Conservation (phyloP, 2,329 filamentous ascomycete genomes). For the Cordyceps farinosa region DNA sequence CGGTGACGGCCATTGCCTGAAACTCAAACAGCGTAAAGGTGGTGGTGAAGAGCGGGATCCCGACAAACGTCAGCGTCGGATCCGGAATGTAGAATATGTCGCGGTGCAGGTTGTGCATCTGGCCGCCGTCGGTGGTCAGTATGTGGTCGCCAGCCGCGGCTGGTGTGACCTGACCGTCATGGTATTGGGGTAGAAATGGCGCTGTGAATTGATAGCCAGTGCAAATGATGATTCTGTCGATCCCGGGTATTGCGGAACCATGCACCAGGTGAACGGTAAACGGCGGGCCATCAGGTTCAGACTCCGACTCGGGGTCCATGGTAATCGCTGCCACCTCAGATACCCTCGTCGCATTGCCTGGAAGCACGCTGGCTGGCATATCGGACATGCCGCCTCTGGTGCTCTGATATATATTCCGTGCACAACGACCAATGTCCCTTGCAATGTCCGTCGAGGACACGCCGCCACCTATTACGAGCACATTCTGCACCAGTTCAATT, state of each 20-base stretch:
- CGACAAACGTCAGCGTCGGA: conserved; percentile 60
- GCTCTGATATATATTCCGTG: conserved; percentile 44
- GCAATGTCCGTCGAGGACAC: conserved; percentile 43
- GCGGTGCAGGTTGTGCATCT: conserved; percentile 64
- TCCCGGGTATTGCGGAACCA: conserved; percentile 29
- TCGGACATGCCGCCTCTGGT: conserved; percentile 58
- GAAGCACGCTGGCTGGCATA: conserved; percentile 51
- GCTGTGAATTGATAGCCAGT: conserved; percentile 49
- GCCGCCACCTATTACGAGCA: conserved; percentile 53
- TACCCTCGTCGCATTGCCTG: conserved; percentile 49
- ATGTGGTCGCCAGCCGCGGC: conserved; percentile 48
- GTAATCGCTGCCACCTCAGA: conserved; percentile 46
- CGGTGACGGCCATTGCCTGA: conserved; percentile 59
- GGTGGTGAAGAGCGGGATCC: conserved; percentile 61
- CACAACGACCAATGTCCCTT: conserved; percentile 34
- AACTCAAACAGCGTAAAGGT: conserved; percentile 70
- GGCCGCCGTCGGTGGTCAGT: conserved; percentile 61
- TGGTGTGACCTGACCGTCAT: conserved; percentile 34
- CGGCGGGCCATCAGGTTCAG: background rate
- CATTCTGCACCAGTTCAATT: conserved; percentile 37
- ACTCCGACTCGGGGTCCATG: background rate
- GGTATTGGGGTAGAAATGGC: conserved; percentile 55
- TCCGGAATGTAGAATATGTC: conserved; percentile 71
- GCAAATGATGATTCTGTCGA: conserved; percentile 40
- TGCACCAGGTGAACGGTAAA: background rate